phyloP scores from a whole-genome alignment of 495 filamentous ascomycete species.

The Talaromyces wortmannii region DNA sequence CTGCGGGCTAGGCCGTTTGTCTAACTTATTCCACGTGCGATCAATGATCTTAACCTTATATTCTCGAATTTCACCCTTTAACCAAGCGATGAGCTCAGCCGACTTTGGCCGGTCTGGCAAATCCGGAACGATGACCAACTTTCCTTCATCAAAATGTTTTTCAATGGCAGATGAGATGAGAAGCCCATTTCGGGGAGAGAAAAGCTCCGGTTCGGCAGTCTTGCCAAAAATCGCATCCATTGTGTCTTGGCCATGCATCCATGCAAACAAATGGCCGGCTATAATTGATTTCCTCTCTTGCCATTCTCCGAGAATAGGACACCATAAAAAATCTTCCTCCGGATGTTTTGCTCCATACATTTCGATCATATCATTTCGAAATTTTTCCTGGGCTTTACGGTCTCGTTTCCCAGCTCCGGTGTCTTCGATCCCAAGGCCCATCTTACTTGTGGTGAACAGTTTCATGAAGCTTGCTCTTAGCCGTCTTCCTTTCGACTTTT shows the following conservation, averaged over 20 bases:
- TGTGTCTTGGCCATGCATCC: slow-evolving; percentile 8
- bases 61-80: slow-evolving; percentile 6
- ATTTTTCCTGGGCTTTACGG: too few relatives aligned
- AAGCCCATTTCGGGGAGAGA: slow-evolving; percentile 11
- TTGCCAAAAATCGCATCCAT: slow-evolving; percentile 14
- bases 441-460: too few relatives aligned
- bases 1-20: not conserved
- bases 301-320: not conserved
- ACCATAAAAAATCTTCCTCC: too few relatives aligned
- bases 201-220: slow-evolving; percentile 8
- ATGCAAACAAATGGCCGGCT: slow-evolving; percentile 9
- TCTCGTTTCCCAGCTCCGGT: too few relatives aligned
- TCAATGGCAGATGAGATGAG: slow-evolving; percentile 2
- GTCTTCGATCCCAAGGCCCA: too few relatives aligned
- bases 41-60: slow-evolving; percentile 11
- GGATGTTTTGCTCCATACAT: too few relatives aligned
- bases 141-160: slow-evolving; percentile 8
- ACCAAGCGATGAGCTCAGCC: slow-evolving; percentile 7
- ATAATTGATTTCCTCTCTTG: not conserved
- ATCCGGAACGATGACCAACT: slow-evolving; percentile 12
- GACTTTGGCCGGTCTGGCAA: slow-evolving; percentile 4
- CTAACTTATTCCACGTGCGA: not conserved
- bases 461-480: too few relatives aligned
- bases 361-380: too few relatives aligned
- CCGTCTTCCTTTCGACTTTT: too few relatives aligned